Evolutionary conservation across 1,139 yeast genomes (phyloP), one percentile per base, ranked within the genome.

Genomic region (Nakaseomyces nivariensis): DNA sequence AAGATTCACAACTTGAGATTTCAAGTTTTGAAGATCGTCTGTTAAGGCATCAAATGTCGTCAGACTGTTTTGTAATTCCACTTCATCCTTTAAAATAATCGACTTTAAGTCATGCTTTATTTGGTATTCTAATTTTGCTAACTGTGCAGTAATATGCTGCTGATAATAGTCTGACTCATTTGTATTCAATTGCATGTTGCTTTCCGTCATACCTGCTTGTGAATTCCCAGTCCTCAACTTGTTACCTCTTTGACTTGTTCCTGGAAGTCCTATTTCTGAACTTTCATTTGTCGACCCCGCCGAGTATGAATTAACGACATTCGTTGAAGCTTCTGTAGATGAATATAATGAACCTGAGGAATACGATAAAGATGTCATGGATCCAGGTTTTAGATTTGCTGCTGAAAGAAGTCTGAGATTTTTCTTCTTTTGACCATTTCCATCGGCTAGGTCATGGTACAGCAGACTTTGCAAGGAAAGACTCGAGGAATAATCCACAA

Each of bases 131-230:
- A 58, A 49, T 40, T 55, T 56, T 4, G 46, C 46, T 31, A 58
- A 44, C 22, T 54, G 57, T 22, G 50, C 45, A 1, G 48, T 51
- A n/a, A 59, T 53, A 48, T 58, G 58, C 29, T 48, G 49, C 33
- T 55, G 50, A 24, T 51, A 53, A 43, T 48, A 54, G 31, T 56
- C 54, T 6, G 49, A 47, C 43, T 58, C 60, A 45, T 52, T 54
- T 25, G 51, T 50, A 37, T 52, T 50, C 27, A 54, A 41, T 5
- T 50, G 37, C 9, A 52, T 4, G 6, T 49, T 50, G 22, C 48
- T 51, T 26, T 51, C 51, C 3, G 46, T 11, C 13, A 38, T 9
- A 38, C 31, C 31, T 38, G 33, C 43, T 9, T 29, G 27, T 7
- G 42, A 37, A 26, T 31, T 7, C 31, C 11, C 24, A 5, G 37